Conservation (phyloP, 371 early-diverging fungal species). For the Rhizopus delemar region DNA sequence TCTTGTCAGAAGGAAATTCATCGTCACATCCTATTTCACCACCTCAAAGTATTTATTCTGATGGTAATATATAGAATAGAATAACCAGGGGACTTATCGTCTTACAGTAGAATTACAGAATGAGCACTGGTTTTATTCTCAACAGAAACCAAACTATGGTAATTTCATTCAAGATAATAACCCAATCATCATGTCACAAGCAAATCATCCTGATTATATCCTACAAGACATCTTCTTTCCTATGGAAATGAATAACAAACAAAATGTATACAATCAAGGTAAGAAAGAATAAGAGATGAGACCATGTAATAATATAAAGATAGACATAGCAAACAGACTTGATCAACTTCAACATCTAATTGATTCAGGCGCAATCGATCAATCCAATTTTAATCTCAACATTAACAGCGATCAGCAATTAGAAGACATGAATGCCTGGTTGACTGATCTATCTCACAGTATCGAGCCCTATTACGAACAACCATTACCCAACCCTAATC, state of each 20-base stretch:
- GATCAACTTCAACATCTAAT: conserved; percentile 23
- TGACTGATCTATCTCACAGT: conserved; percentile 25
- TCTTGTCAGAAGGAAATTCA: conserved; percentile 15
- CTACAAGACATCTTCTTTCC: conserved; percentile 31
- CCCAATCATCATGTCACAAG: conserved; percentile 8
- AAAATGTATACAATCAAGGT: conserved; percentile 19
- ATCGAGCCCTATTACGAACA: conserved; percentile 3
- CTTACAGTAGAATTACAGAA: not conserved
- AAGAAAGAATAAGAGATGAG: not conserved
- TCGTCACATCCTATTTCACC: conserved; percentile 28
- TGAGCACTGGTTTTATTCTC: conserved; percentile 23
- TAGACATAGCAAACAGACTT: conserved; percentile 20
- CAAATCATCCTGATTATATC: conserved; percentile 9
- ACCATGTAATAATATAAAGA: no score
- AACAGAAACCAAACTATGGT: conserved; percentile 6
- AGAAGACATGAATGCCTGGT: conserved; percentile 27
- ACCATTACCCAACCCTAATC: not conserved
- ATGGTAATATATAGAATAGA: conserved; percentile 2
- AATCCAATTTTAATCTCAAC: conserved; percentile 25
- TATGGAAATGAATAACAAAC: conserved; percentile 15
- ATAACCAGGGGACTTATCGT: not conserved
- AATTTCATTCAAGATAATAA: not conserved
- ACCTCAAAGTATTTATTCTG: conserved; percentile 28
- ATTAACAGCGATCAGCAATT: conserved; percentile 26
- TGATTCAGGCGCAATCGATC: conserved; percentile 20